Evolutionary conservation across 1,284 basidiomycete species (phyloP), one percentile per base, ranked within the genome.

Genomic region (Waitea zeae): DNA sequence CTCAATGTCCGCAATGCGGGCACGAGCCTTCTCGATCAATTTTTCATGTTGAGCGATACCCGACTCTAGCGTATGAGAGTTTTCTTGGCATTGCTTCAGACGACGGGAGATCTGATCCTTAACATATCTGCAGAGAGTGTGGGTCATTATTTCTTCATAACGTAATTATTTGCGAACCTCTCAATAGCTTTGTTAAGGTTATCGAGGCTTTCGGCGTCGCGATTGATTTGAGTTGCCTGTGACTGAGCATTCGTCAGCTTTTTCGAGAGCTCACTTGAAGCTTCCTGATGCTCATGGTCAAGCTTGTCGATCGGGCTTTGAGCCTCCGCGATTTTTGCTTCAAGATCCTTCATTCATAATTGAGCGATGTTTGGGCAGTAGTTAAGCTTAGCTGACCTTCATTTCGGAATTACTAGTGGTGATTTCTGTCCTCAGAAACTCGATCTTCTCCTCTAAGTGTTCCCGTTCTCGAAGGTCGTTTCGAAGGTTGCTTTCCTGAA

Each of bases 271-370:
- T 74, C 72, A 2, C 53, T 54, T 41, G 76, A 66, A n/a, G 57
- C 49, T 34, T 58, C 54, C 37, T 67, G 59, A 38, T 76, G 61
- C 37, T 77, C 72, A 32, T 60, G 58, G 40, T 84, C 72, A 20
- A 84, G 62, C 17, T 57, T 57, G 32, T 76, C 65, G 20, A 87
- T 79, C 0, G 84, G 84, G 1, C 56, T 67, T 40, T 71, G 65
- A 5, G 71, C 70, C 30, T 72, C 71, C 14, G 58, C 50, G 26
- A 88, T 70, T 46, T 66, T 68, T 11, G 48, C 53, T 22, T 87
- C 80, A 17, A 81, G 51, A 31, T 69, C 70, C 83, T 87, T n/a
- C 14, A 24, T 32, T 34, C 12, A 33, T 33, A 14, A 7, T 6
- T 30, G 6, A 30, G 7, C 9, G 29, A 14, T 11, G 22, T 17